Base-by-base conservation (phyloP, 2,329 filamentous ascomycete genomes). In the Penicillium psychrosexuale region DNA sequence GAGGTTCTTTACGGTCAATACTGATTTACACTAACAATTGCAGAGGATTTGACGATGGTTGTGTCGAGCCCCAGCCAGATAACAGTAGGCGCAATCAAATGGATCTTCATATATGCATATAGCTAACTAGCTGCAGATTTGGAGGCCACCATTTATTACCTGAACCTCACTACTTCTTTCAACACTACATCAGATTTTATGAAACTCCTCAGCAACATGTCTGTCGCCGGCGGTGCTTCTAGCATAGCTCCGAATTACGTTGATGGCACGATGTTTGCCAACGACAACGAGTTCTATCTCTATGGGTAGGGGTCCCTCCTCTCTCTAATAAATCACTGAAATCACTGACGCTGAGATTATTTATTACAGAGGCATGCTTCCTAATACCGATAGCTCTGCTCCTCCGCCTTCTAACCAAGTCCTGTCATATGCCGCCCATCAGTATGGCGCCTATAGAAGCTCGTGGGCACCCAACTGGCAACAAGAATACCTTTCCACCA, bases 191-290 rank as follows among this genome's bases (percentile, higher is more conserved):
- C 61, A 0, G 36, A 63, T 2, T 62, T 64, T 7, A 50, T 50
- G 17, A 15, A 22, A 5, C 12, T 61, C 19, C 43, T 64, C 33
- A 34, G 12, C 15, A 54, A 55, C 82, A 81, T 57, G 57, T 80
- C 42, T 77, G 49, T 60, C 7, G 42, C 46, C 1, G 54, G 48
- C 2, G 55, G 53, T 5, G 47, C 39, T 13, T 39, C 53, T 27
- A 62, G 54, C 33, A 44, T 62, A 12, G 54, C 78, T 0, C 84
- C 84, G 0, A 82, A 82, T 60, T 87, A 82, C 57, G 57, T 77
- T 15, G 85, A 88, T 56, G 87, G 87, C 2, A 82, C 77, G 8
- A 81, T 90, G 73, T 80, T 90, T 31, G 80, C 79, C 45, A 90
- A 89, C 61, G 75, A 89, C 55, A 72, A 79, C 46, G 80, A 87